Evolutionary conservation across 2,329 filamentous ascomycete species (phyloP).

Genomic region (Scedosporium apiospermum): DNA sequence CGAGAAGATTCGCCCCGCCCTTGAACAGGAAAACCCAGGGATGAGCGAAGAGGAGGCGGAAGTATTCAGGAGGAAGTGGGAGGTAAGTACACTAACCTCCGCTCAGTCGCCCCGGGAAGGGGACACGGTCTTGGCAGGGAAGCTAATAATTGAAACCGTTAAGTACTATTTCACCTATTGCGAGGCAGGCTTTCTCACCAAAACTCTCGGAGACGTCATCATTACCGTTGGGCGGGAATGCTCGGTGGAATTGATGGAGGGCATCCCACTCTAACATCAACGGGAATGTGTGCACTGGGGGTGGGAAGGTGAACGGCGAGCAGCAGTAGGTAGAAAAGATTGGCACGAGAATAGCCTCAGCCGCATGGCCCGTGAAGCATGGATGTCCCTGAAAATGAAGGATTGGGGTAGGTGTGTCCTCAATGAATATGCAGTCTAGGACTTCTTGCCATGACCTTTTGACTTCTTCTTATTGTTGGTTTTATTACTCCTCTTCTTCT

Average conservation of each 20-base stretch:
- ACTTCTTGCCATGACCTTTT: too few species aligned
- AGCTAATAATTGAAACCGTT: neutral
- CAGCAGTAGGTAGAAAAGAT: neutral
- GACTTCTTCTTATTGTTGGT: too few species aligned
- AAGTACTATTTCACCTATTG: conserved; percentile 70
- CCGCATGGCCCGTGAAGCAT: neutral
- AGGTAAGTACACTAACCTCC: conserved; percentile 30
- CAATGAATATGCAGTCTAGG: too few species aligned
- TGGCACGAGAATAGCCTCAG: neutral
- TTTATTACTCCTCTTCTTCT: neutral
- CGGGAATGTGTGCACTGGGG: neutral
- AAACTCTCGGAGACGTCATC: conserved; percentile 63
- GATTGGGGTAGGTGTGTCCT: too few species aligned
- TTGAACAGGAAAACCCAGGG: conserved; percentile 45
- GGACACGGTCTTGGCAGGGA: conserved; percentile 7
- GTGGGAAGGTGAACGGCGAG: too few species aligned
- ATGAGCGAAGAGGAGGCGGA: conserved; percentile 55
- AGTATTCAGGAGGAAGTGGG: conserved; percentile 63
- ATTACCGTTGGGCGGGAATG: conserved; percentile 60
- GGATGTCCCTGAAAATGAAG: too few species aligned
- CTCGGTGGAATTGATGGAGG: conserved; percentile 58
- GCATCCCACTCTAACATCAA: conserved; percentile 47
- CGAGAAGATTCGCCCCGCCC: conserved; percentile 46
- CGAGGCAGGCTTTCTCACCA: conserved; percentile 63
- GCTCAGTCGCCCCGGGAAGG: neutral